These are phyloP conservation scores for Pythium myriotylum DNA, from an alignment of 352 stramenopile species.

Conservation along the genomic window DNA sequence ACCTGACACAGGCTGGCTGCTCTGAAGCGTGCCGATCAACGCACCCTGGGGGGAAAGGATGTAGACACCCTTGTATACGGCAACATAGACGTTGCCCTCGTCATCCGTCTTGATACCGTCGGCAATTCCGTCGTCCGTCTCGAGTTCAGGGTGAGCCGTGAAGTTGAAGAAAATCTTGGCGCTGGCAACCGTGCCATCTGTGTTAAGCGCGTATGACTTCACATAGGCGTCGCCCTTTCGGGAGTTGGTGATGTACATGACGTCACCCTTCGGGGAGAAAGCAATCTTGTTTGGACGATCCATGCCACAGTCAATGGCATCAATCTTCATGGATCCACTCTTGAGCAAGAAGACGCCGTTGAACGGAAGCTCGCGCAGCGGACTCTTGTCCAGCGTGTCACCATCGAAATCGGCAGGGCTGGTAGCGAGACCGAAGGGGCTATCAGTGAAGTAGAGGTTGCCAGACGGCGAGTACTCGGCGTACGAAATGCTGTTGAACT, in stretches of 20 bases:
- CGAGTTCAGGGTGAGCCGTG: slow-evolving; percentile 59
- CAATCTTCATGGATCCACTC: slow-evolving; percentile 50
- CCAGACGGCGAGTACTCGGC: slow-evolving; percentile 63
- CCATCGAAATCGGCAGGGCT: slow-evolving; percentile 59
- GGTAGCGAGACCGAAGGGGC: slow-evolving; percentile 70
- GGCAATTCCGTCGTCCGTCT: slow-evolving; percentile 59
- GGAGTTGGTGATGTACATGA: slow-evolving; percentile 85
- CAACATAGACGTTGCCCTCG: slow-evolving; percentile 76
- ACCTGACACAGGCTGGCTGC: slow-evolving; percentile 53
- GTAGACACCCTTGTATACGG: slow-evolving; percentile 76
- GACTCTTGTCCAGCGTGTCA: slow-evolving; percentile 67
- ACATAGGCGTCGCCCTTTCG: slow-evolving; percentile 78
- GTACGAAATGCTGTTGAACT: slow-evolving; percentile 79
- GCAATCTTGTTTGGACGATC: slow-evolving; percentile 84
- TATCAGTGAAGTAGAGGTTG: slow-evolving; percentile 83
- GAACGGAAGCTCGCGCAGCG: slow-evolving; percentile 73
- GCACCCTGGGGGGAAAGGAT: slow-evolving; percentile 57
- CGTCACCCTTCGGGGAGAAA: slow-evolving; percentile 67
- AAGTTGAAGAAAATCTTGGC: slow-evolving; percentile 81
- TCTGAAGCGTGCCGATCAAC: slow-evolving; percentile 61
- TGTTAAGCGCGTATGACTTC: slow-evolving; percentile 63
- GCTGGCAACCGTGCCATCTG: slow-evolving; percentile 54
- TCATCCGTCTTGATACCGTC: slow-evolving; percentile 79
- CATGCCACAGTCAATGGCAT: slow-evolving; percentile 75
- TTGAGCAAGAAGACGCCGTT: slow-evolving; percentile 78